Conservation (phyloP, 2,329 filamentous ascomycete species). For the Parastagonospora nodorum region DNA sequence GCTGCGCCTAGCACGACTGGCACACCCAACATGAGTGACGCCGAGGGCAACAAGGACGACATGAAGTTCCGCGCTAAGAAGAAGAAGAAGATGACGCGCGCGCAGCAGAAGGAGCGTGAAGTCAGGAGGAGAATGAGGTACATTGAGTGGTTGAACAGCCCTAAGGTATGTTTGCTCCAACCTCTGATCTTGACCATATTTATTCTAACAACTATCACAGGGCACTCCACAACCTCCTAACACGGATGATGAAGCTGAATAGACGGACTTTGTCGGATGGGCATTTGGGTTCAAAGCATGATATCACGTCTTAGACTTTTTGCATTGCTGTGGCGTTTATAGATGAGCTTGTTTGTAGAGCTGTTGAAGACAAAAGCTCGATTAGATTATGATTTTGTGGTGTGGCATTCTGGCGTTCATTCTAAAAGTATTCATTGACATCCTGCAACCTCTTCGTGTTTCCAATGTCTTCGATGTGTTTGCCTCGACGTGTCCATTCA, state of each 20-base stretch:
- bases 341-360: slow-evolving; percentile 7
- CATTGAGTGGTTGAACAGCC: slow-evolving; percentile 76
- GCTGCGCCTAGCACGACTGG: slow-evolving; percentile 52
- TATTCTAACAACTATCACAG: slow-evolving; percentile 31
- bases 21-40: slow-evolving; percentile 78
- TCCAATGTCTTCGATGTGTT: not conserved
- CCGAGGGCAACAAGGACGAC: slow-evolving; percentile 73
- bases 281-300: slow-evolving; percentile 6
- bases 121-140: slow-evolving; percentile 84
- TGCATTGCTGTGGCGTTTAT: slow-evolving; percentile 21
- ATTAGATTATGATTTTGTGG: slow-evolving; percentile 5
- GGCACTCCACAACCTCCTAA: slow-evolving; percentile 48
- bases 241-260: slow-evolving; percentile 48
- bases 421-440: slow-evolving; percentile 1
- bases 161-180: slow-evolving; percentile 47
- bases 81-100: slow-evolving; percentile 99
- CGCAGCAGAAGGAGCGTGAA: slow-evolving; percentile 92
- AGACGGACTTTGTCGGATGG: slow-evolving; percentile 14
- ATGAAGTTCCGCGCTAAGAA: slow-evolving; percentile 91
- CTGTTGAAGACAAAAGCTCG: not conserved
- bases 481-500: too few relatives aligned
- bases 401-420: slow-evolving; percentile 1
- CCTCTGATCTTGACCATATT: not conserved
- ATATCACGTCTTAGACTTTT: slow-evolving; percentile 20
- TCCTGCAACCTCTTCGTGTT: not conserved